Percentiles rank a stretch among this genome's conserved stretches.
Evolutionary conservation across 2,329 filamentous ascomycete species (phyloP).

Genomic region (Botryotinia calthae): DNA sequence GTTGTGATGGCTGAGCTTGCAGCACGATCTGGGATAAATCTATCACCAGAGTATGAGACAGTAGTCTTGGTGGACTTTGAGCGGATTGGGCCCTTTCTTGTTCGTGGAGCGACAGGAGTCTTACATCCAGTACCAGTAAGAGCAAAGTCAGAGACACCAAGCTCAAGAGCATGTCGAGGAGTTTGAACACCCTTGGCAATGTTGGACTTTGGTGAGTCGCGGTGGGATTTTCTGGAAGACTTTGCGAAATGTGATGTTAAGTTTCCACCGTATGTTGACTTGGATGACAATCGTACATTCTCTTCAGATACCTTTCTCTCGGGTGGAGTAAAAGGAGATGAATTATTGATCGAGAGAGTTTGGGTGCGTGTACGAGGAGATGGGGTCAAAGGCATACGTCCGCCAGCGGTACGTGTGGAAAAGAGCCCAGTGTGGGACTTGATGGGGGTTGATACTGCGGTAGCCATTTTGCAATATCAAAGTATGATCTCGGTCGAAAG

Average conservation of each 20-base stretch:
- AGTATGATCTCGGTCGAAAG: slow-evolving; percentile 46
- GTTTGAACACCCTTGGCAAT: slow-evolving; percentile 74
- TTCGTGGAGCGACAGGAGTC: slow-evolving; percentile 56
- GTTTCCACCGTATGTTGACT: slow-evolving; percentile 79
- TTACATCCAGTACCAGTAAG: slow-evolving; percentile 79
- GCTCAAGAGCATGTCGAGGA: slow-evolving; percentile 78
- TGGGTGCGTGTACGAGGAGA: slow-evolving; percentile 69
- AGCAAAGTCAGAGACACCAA: slow-evolving; percentile 89
- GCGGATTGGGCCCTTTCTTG: slow-evolving; percentile 53
- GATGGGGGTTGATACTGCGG: slow-evolving; percentile 81
- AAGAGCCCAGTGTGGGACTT: slow-evolving; percentile 95
- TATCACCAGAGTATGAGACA: slow-evolving; percentile 71
- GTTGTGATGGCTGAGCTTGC: slow-evolving; percentile 87
- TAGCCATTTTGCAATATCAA: slow-evolving; percentile 68
- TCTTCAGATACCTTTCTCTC: slow-evolving; percentile 57
- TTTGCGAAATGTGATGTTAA: slow-evolving; percentile 76
- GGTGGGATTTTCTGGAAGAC: slow-evolving; percentile 63
- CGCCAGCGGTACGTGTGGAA: slow-evolving; percentile 87
- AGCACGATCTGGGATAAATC: slow-evolving; percentile 92
- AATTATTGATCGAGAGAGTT: slow-evolving; percentile 53
- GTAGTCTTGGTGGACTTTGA: slow-evolving; percentile 70
- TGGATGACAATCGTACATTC: slow-evolving; percentile 50
- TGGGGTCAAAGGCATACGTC: slow-evolving; percentile 90
- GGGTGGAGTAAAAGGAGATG: slow-evolving; percentile 72
- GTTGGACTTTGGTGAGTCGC: slow-evolving; percentile 94